Percentiles rank a stretch among this genome's conserved stretches.
phyloP scores from a whole-genome alignment of 305 asterid genomes.

The Striga hermonthica region DNA sequence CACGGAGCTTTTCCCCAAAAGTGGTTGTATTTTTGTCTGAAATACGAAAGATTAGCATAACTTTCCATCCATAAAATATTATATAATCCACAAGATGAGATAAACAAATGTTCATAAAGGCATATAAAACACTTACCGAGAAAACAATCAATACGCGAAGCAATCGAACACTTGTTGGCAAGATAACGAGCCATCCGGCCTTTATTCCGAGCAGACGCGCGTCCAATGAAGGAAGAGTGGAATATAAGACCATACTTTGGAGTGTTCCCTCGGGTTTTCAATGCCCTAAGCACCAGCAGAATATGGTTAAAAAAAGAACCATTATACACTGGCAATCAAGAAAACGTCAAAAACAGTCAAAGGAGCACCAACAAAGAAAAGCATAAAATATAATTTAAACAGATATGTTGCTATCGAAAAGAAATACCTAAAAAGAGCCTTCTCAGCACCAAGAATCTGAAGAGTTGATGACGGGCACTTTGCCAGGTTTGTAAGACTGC shows the following conservation, averaged over 20 bases:
- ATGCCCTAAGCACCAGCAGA: conserved; percentile 50
- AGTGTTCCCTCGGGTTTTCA: conserved; percentile 90
- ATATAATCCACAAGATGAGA: neutral
- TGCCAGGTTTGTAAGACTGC: conserved; percentile 92
- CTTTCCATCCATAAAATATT: neutral
- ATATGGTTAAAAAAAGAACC: neutral
- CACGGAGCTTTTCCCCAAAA: conserved; percentile 91
- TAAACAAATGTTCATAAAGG: no score
- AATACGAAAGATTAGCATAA: conserved; percentile 16
- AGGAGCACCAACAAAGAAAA: neutral
- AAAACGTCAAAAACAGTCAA: conserved; percentile 12
- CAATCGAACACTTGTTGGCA: conserved; percentile 96
- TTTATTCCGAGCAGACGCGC: conserved; percentile 86
- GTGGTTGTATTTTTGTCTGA: conserved; percentile 70
- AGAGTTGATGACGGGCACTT: conserved; percentile 96
- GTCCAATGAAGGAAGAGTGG: conserved; percentile 97
- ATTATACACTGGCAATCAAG: neutral
- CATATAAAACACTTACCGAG: conserved; percentile 42
- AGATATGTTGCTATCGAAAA: neutral
- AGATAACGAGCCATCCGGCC: conserved; percentile 99
- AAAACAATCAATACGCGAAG: conserved; percentile 92
- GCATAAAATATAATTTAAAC: neutral
- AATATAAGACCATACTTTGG: conserved; percentile 95
- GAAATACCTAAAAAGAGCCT: conserved; percentile 83
- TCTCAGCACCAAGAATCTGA: conserved; percentile 97